These are phyloP conservation scores for Trametes coccinea DNA, from an alignment of 768 basidiomycete species.

Conservation along the genomic window DNA sequence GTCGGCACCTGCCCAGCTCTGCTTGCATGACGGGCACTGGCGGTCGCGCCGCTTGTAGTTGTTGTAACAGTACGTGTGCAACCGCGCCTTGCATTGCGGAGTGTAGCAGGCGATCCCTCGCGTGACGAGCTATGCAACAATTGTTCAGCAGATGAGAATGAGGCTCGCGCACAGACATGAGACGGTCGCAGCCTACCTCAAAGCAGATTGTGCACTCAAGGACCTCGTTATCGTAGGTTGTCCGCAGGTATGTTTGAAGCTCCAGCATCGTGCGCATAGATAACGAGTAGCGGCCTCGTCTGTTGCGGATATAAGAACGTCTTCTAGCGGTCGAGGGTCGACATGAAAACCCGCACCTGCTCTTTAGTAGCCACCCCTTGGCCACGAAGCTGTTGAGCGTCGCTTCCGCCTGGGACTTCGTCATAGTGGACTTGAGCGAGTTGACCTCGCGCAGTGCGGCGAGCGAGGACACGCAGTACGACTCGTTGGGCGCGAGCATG, in stretches of 20 bases:
- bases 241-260: conserved; percentile 69
- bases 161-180: not conserved
- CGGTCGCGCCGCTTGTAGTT: conserved; percentile 45
- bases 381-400: conserved; percentile 80
- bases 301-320: not conserved
- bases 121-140: conserved; percentile 55
- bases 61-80: conserved; percentile 68
- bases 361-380: conserved; percentile 76
- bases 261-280: conserved; percentile 76
- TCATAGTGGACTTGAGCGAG: conserved; percentile 56
- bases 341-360: conserved; percentile 54
- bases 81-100: conserved; percentile 57
- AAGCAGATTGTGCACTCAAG: conserved; percentile 74
- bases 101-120: conserved; percentile 64
- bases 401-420: conserved; percentile 71
- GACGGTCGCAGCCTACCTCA: conserved; percentile 47
- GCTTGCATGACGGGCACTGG: conserved; percentile 57
- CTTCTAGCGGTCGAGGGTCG: not conserved
- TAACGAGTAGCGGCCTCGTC: conserved; percentile 69
- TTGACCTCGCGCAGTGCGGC: conserved; percentile 73
- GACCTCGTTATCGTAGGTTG: conserved; percentile 68
- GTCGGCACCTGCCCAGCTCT: conserved; percentile 60
- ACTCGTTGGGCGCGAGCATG: conserved; percentile 72
- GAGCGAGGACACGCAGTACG: conserved; percentile 76
- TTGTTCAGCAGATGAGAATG: not conserved